These are phyloP conservation scores for Aspergillus fischeri DNA, from an alignment of 2,329 filamentous ascomycete genomes.

Conservation along the genomic window DNA sequence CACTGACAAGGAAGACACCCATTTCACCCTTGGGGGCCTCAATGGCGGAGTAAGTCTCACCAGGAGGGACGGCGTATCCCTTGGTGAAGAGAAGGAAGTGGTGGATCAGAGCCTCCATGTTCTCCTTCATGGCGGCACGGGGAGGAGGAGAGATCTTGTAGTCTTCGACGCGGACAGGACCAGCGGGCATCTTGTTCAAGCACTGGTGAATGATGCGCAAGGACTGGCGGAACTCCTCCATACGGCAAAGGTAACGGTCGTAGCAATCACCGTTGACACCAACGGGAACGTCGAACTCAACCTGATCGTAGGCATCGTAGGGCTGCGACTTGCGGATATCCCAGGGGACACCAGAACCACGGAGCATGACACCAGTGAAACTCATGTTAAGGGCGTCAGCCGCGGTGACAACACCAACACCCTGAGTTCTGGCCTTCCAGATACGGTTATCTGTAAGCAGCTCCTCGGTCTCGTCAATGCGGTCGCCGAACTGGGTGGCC, in stretches of 20 bases:
- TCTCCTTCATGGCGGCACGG: slow-evolving; percentile 99
- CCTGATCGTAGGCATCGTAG: slow-evolving; percentile 95
- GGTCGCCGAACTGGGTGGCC: slow-evolving; percentile 98
- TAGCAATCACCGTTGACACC: slow-evolving; percentile 98
- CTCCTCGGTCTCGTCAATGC: slow-evolving; percentile 97
- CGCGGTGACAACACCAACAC: slow-evolving; percentile 85
- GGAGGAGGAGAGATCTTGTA: slow-evolving; percentile 97
- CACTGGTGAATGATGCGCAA: slow-evolving; percentile 98
- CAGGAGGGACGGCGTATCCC: slow-evolving; percentile 93
- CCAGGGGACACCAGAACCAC: slow-evolving; percentile 92
- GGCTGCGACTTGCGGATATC: slow-evolving; percentile 95
- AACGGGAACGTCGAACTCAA: slow-evolving; percentile 97
- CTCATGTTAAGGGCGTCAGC: slow-evolving; percentile 94
- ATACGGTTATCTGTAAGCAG: slow-evolving; percentile 99
- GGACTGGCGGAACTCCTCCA: slow-evolving; percentile 99
- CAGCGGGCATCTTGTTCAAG: slow-evolving; percentile 96
- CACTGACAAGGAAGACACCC: slow-evolving; percentile 94
- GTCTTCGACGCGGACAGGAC: slow-evolving; percentile 92
- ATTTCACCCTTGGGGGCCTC: slow-evolving; percentile 99
- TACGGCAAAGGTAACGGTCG: slow-evolving; percentile 96
- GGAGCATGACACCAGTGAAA: slow-evolving; percentile 96
- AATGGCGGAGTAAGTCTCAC: slow-evolving; percentile 96
- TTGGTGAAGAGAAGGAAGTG: slow-evolving; percentile 99
- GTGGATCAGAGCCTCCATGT: slow-evolving; percentile 99
- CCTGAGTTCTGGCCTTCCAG: slow-evolving; percentile 91